Conservation (phyloP, 257 asterid species). For the Lithospermum erythrorhizon region DNA sequence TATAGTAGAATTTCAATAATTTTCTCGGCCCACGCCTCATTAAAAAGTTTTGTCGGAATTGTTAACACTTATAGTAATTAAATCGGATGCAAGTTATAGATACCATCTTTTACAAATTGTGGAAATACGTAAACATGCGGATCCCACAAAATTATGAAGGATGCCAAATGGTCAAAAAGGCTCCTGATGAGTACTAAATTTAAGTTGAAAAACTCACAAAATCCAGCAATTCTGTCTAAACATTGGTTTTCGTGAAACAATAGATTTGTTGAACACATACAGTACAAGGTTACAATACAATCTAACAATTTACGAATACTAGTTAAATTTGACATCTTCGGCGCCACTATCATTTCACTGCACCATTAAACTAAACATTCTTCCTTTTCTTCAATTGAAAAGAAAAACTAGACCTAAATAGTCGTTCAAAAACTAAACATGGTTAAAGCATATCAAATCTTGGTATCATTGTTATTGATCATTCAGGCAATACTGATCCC, state of each 20-base stretch:
- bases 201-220: background rate
- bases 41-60: no score
- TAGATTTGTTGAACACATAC: no score
- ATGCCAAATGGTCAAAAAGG: background rate
- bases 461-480: background rate
- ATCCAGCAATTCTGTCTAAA: background rate
- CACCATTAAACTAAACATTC: background rate
- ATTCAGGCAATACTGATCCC: background rate
- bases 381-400: background rate
- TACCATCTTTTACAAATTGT: background rate
- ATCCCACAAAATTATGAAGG: background rate
- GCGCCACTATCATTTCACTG: background rate
- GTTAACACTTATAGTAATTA: no score
- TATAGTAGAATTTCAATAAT: no score
- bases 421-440: background rate
- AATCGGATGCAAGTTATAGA: no score
- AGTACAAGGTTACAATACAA: no score
- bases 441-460: background rate
- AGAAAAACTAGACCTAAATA: background rate
- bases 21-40: no score
- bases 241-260: background rate
- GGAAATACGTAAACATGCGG: background rate
- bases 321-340: background rate
- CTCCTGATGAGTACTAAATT: no score
- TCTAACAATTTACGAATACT: no score